Evolutionary conservation across 768 basidiomycete genomes (phyloP).

Genomic region (Serpula lacrymans): DNA sequence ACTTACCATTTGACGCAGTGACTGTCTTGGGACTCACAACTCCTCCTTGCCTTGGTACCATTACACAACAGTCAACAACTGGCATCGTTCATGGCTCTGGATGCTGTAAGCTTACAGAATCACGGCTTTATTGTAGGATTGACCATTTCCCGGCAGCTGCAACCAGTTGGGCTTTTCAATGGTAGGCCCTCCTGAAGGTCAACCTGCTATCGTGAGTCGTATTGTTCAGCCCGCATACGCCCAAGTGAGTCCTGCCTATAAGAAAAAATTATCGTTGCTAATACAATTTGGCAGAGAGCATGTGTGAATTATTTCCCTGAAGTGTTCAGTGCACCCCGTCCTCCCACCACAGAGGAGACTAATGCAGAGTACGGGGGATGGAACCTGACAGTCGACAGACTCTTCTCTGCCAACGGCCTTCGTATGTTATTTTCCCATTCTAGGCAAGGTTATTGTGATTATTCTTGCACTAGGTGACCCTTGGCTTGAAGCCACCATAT

Average conservation of each 20-base stretch:
- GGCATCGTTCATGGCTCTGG: conserved; percentile 61
- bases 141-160: conserved; percentile 37
- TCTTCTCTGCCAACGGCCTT: conserved; percentile 63
- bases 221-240: conserved; percentile 17
- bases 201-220: conserved; percentile 21
- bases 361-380: conserved; percentile 56
- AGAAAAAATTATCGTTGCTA: too few relatives aligned
- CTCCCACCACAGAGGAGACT: conserved; percentile 38
- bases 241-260: conserved; percentile 13
- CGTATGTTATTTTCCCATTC: conserved; percentile 35
- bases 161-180: conserved; percentile 58
- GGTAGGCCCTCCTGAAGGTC: conserved; percentile 28
- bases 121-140: conserved; percentile 22
- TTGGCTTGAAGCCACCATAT: conserved; percentile 63
- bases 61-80: conserved; percentile 40
- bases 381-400: conserved; percentile 47
- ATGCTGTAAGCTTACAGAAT: conserved; percentile 43
- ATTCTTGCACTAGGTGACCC: conserved; percentile 50
- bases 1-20: too few relatives aligned
- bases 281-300: conserved; percentile 53
- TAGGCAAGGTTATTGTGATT: not conserved
- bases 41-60: not conserved
- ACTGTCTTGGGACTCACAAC: too few relatives aligned
- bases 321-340: conserved; percentile 43
- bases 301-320: conserved; percentile 59